Conservation (phyloP, 108 stramenopile genomes). For the Stephanodiscus minutulus region DNA sequence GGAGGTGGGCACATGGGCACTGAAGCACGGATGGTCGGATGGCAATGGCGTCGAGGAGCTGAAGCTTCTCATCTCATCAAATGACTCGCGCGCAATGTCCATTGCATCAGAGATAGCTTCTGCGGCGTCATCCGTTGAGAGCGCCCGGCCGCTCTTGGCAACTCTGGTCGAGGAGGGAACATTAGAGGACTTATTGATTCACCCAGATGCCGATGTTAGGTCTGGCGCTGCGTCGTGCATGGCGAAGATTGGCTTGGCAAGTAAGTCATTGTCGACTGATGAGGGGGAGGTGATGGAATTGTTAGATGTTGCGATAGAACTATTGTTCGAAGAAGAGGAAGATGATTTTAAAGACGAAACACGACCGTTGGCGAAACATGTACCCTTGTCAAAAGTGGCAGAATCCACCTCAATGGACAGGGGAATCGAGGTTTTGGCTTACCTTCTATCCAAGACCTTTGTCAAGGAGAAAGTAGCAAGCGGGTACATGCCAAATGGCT, state of each 20-base stretch:
- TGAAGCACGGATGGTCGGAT: conserved; percentile 67
- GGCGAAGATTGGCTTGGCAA: conserved; percentile 84
- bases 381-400: conserved; percentile 5
- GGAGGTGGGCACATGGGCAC: conserved; percentile 74
- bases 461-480: conserved; percentile 90
- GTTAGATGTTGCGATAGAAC: conserved; percentile 75
- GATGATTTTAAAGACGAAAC: conserved; percentile 17
- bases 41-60: conserved; percentile 46
- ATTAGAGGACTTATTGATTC: conserved; percentile 58
- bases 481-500: conserved; percentile 65
- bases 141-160: conserved; percentile 58
- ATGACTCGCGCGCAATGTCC: conserved; percentile 69
- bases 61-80: conserved; percentile 56
- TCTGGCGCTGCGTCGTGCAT: conserved; percentile 84
- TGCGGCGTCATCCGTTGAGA: conserved; percentile 75
- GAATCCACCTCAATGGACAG: conserved; percentile 80
- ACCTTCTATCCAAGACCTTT: conserved; percentile 82
- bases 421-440: conserved; percentile 91
- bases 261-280: conserved; percentile 58
- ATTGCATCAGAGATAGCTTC: conserved; percentile 83
- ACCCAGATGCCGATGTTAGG: conserved; percentile 71
- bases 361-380: background rate
- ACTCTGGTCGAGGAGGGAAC: conserved; percentile 56
- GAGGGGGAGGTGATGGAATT: conserved; percentile 77
- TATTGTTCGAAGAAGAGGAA: conserved; percentile 67